These are phyloP conservation scores for Raddia distichophylla DNA, from an alignment of 176 grass and related monocot genomes.

Conservation along the genomic window DNA sequence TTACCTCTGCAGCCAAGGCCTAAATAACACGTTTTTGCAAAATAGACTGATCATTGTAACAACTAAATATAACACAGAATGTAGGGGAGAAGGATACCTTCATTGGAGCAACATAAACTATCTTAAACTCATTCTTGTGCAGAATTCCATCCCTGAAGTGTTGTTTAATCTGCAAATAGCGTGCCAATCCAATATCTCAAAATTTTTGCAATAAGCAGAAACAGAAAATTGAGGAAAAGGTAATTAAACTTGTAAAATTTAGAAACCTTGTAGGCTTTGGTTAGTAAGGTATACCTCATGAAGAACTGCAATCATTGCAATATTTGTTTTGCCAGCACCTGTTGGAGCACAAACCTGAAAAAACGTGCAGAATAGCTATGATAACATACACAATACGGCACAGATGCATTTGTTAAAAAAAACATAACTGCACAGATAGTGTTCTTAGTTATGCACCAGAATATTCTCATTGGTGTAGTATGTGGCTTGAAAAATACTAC, in stretches of 20 bases:
- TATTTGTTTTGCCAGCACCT: conserved; percentile 99
- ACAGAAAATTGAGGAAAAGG: conserved; percentile 18
- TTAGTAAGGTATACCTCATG: conserved; percentile 72
- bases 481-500: conserved; percentile 85
- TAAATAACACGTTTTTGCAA: conserved; percentile 50
- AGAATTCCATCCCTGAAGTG: conserved; percentile 94
- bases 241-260: background rate
- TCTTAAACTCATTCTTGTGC: conserved; percentile 98
- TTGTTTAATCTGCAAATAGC: conserved; percentile 78
- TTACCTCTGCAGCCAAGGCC: conserved; percentile 96
- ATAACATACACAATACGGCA: conserved; percentile 30
- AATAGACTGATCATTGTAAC: conserved; percentile 14
- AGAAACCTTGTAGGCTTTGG: conserved; percentile 24
- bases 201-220: conserved; percentile 22
- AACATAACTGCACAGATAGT: conserved; percentile 29
- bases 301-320: conserved; percentile 98
- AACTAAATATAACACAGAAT: conserved; percentile 22
- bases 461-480: conserved; percentile 98
- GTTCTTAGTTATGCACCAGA: conserved; percentile 56
- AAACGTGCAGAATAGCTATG: conserved; percentile 43
- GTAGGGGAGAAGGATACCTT: conserved; percentile 64
- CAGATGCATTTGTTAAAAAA: conserved; percentile 18
- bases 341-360: conserved; percentile 97
- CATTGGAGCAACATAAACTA: conserved; percentile 99
- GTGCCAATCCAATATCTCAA: conserved; percentile 22